Evolutionary conservation across 2,329 filamentous ascomycete genomes (phyloP).

Genomic region (Penicillium janthinellum): DNA sequence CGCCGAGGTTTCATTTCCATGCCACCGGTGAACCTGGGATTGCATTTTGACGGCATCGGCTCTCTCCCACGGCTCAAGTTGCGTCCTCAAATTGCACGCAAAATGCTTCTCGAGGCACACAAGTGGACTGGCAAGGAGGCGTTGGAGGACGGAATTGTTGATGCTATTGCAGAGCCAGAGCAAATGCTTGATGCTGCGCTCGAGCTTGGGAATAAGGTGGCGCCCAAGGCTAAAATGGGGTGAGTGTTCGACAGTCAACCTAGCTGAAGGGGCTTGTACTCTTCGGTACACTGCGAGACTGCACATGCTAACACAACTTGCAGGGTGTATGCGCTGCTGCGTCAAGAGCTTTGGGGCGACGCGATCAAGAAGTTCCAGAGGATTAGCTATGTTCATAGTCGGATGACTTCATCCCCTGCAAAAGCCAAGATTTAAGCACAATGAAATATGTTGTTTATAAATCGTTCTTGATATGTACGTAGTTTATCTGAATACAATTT

Average conservation of each 20-base stretch:
- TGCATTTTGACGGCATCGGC: slow-evolving; percentile 60
- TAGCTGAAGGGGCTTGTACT: no score
- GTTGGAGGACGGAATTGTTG: slow-evolving; percentile 56
- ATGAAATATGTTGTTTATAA: no score
- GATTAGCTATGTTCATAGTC: slow-evolving; percentile 58
- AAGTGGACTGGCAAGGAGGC: slow-evolving; percentile 57
- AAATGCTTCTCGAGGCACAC: slow-evolving; percentile 60
- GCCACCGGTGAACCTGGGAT: slow-evolving; percentile 58
- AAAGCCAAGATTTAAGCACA: slow-evolving; percentile 23
- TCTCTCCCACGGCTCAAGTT: slow-evolving; percentile 56
- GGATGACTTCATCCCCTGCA: slow-evolving; percentile 24
- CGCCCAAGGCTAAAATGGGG: slow-evolving; percentile 40
- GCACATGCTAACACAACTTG: background rate
- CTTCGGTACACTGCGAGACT: no score
- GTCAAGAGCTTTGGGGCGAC: slow-evolving; percentile 58
- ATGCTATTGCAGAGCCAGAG: slow-evolving; percentile 53
- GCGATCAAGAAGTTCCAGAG: slow-evolving; percentile 53
- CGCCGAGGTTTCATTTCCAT: slow-evolving; percentile 52
- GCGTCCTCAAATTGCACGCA: slow-evolving; percentile 53
- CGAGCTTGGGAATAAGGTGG: slow-evolving; percentile 47
- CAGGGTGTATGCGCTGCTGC: slow-evolving; percentile 53
- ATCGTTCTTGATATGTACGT: background rate
- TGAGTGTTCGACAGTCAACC: slow-evolving; percentile 8
- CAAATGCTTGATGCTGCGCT: slow-evolving; percentile 52
- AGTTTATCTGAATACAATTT: background rate